These are phyloP conservation scores for Pouteria glomerata DNA, from an alignment of 148 eudicot genomes.

Conservation along the genomic window DNA sequence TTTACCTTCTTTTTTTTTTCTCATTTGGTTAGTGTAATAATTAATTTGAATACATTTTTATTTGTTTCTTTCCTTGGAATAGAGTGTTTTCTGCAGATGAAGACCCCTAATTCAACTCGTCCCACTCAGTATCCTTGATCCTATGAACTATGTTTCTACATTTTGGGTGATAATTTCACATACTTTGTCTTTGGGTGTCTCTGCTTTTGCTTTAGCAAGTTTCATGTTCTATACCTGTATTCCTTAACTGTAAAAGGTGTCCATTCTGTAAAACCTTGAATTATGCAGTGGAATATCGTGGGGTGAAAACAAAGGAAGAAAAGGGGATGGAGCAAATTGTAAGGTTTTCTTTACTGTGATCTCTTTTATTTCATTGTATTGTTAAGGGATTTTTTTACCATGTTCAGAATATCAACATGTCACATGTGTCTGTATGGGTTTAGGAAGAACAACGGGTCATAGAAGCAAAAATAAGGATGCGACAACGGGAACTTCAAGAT, in stretches of 20 bases:
- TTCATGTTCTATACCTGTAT: neutral
- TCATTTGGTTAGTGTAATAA: neutral
- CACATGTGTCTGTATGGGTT: neutral
- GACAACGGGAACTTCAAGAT: constrained; percentile 73
- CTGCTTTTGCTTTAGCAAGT: neutral
- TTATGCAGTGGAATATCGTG: constrained; percentile 97
- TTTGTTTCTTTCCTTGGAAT: constrained; percentile 23
- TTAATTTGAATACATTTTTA: neutral
- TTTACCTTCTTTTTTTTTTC: too few species aligned
- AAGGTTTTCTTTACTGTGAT: constrained; percentile 26
- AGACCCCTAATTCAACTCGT: constrained; percentile 88
- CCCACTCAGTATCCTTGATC: constrained; percentile 94
- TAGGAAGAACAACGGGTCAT: constrained; percentile 98
- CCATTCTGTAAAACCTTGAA: constrained; percentile 92
- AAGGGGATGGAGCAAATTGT: constrained; percentile 92
- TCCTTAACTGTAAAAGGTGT: constrained; percentile 71
- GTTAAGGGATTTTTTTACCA: neutral
- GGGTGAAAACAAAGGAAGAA: constrained; percentile 91
- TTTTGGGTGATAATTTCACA: neutral
- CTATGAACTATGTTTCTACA: neutral
- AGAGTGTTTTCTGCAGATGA: constrained; percentile 99
- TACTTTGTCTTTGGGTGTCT: too few species aligned
- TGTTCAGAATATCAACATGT: neutral
- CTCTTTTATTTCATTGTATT: neutral
- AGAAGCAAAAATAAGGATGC: constrained; percentile 99